Percentiles rank a stretch among this genome's conserved stretches.
Conservation (phyloP, 495 filamentous ascomycete genomes). For the Neurospora sp. region DNA sequence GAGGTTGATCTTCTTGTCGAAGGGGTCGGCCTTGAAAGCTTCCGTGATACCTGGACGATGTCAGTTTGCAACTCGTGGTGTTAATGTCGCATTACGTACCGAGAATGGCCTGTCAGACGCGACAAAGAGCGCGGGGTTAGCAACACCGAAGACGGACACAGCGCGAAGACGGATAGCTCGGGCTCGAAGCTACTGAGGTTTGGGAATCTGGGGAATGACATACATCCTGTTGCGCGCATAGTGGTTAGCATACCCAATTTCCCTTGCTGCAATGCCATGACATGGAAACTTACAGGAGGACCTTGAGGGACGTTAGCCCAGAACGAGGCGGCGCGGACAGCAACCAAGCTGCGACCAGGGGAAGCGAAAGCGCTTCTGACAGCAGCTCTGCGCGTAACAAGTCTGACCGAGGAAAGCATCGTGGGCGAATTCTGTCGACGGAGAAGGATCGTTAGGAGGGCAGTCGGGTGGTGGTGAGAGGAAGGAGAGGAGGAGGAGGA, state of each 20-base stretch:
- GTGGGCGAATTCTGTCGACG: constrained; percentile 1
- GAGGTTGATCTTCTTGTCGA: constrained; percentile 92
- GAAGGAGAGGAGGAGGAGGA: background rate
- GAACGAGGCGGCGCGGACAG: constrained; percentile 62
- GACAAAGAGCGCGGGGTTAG: constrained; percentile 10
- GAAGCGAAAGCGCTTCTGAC: constrained; percentile 1
- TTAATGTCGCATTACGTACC: constrained; percentile 36
- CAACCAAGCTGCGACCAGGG: constrained; percentile 31
- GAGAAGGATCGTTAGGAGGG: background rate
- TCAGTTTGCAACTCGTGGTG: constrained; percentile 3
- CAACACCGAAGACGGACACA: background rate
- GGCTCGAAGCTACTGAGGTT: background rate
- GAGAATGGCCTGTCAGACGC: constrained; percentile 56
- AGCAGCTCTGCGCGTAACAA: constrained; percentile 25
- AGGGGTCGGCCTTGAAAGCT: constrained; percentile 93
- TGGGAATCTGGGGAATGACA: constrained; percentile 27
- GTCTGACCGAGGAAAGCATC: constrained; percentile 27
- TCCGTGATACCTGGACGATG: constrained; percentile 73
- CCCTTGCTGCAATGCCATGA: background rate
- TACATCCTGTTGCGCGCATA: constrained; percentile 43
- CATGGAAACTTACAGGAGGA: constrained; percentile 63
- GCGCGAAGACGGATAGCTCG: background rate
- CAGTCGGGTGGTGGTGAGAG: background rate
- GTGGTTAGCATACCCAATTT: background rate
- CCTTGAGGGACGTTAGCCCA: constrained; percentile 89